Evolutionary conservation across 2,329 filamentous ascomycete species (phyloP).

Genomic region (Ceratocystis smalleyi): DNA sequence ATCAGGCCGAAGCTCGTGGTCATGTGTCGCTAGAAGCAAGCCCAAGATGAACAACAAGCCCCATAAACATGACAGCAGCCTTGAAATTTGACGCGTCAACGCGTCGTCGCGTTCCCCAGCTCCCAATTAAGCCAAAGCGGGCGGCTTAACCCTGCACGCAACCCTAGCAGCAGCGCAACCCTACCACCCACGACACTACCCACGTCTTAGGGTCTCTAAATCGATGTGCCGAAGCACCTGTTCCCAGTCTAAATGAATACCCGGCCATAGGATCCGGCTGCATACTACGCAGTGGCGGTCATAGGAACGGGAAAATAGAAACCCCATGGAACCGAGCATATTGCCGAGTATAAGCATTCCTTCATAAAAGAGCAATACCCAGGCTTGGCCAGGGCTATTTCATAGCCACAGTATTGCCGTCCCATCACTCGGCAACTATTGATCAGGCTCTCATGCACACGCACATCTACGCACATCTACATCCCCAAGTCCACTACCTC

Average conservation of each 20-base stretch:
- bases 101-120: not conserved
- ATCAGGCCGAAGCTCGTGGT: not conserved
- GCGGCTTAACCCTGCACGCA: no score
- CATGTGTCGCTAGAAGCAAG: not conserved
- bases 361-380: not conserved
- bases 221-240: not conserved
- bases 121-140: conserved; percentile 8
- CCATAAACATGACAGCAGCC: not conserved
- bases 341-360: not conserved
- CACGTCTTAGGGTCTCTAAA: conserved; percentile 7
- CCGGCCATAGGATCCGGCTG: not conserved
- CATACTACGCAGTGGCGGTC: no score
- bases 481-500: no score
- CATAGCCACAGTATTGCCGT: not conserved
- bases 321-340: not conserved
- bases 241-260: not conserved
- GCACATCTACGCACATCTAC: not conserved
- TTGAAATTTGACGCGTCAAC: not conserved
- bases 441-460: not conserved
- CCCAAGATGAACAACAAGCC: not conserved
- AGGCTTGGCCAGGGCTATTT: not conserved
- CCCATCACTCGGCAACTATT: not conserved
- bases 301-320: not conserved
- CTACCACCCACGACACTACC: no score
- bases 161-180: no score